Evolutionary conservation across 768 basidiomycete genomes (phyloP), one percentile per base, ranked within the genome.

Genomic region (Imleria badia): DNA sequence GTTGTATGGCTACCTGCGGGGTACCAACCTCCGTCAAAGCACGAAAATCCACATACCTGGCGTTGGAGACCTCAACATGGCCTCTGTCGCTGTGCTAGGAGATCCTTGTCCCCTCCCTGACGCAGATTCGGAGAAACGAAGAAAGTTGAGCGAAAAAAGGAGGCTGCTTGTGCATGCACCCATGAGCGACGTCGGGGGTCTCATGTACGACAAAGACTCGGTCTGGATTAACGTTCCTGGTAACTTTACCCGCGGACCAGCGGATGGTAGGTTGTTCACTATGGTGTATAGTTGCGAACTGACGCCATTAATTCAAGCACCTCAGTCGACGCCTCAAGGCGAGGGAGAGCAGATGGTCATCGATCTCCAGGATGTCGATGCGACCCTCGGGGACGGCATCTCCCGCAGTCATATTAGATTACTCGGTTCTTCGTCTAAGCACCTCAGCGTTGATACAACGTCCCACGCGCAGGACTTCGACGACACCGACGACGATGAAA

Each of bases 281-380:
- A 33, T 19, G n/a, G 22, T 26, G 30, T 26, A 30, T 33, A 13
- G 13, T 45, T 44, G 0, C 11, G 17, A 8, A 10, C 30, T 61
- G 20, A 60, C 35, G 19, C 15, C 33, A 5, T 31, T 42, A 33
- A n/a, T 52, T 20, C 31, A 59, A 94, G 91, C 83, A 35, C 77
- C 79, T 2, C 87, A 89, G 10, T 50, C 61, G 86, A 86, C 81
- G 44, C 79, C 79, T 5, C 89, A 89, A 65, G 96, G 95, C 10
- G 96, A 97, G 71, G 97, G 97, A 15, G 96, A 98, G 67, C 82
- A 87, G 68, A 98, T 99, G 97, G 94, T 99, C 13, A 90, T 98
- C 80, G 90, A 92, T 68, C 78, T 99, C 14, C 97, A 99, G 70
- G 97, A 94, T 58, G 90, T 86, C 19, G 74, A 76, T 29, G 72